These are phyloP conservation scores for Sporothrix variecibatus DNA, from an alignment of 2,329 filamentous ascomycete species.

Conservation along the genomic window DNA sequence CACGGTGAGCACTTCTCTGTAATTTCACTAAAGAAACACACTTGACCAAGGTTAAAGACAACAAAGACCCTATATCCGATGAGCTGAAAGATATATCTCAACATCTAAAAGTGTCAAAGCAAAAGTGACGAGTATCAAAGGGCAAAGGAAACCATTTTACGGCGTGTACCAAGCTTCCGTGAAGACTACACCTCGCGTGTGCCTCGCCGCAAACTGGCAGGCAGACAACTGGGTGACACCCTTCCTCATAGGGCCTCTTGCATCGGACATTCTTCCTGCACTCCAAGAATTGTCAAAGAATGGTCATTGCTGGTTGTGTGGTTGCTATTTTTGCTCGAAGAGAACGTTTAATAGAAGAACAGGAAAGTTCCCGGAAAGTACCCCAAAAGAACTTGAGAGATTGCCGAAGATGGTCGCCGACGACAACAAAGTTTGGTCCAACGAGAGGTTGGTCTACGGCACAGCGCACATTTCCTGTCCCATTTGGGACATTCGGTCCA, in stretches of 20 bases:
- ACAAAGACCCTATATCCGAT: not conserved
- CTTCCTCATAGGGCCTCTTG: not conserved
- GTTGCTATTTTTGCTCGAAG: not conserved
- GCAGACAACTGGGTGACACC: not conserved
- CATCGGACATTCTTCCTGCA: not conserved
- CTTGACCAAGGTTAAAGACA: not conserved
- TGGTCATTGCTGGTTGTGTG: not conserved
- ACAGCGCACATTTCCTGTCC: not conserved
- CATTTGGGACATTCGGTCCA: not conserved
- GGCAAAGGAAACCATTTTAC: not conserved
- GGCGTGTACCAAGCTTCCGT: not conserved
- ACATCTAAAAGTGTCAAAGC: not conserved
- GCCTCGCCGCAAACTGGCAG: not conserved
- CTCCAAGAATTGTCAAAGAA: not conserved
- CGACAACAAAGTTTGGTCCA: not conserved
- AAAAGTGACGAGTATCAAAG: not conserved
- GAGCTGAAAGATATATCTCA: not conserved
- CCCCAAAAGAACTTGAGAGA: not conserved
- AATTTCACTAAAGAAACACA: not conserved
- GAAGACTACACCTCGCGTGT: not conserved
- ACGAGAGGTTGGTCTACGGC: slow-evolving; percentile 1
- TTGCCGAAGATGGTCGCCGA: not conserved
- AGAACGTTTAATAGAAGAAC: not conserved
- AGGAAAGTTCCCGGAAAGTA: not conserved
- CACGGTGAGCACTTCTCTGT: not conserved